Conservation (phyloP, 441 rosid genomes). For the Pelargonium fulgidum region DNA sequence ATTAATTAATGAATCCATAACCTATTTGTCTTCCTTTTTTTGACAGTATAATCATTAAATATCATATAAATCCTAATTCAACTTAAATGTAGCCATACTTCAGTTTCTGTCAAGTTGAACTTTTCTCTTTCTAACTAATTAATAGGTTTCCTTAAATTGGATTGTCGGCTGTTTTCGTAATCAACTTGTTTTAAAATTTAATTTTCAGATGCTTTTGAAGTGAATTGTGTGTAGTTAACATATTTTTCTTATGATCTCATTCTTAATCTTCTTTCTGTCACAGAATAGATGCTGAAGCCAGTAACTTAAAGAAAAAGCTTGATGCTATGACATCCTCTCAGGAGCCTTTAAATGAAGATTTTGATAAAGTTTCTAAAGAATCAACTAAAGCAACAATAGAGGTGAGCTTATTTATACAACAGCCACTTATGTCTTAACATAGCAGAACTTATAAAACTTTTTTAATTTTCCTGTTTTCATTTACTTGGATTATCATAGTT, state of each 20-base stretch:
- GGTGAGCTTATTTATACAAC: constrained; percentile 34
- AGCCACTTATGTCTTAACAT: neutral
- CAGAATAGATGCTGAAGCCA: constrained; percentile 89
- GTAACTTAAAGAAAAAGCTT: constrained; percentile 57
- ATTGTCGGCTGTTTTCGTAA: neutral
- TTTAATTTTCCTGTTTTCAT: neutral
- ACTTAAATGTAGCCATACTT: neutral
- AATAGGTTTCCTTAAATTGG: neutral
- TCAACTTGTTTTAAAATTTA: neutral
- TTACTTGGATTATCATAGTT: neutral
- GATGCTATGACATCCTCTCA: constrained; percentile 36
- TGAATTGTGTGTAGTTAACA: too few species aligned
- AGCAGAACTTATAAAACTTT: too few species aligned
- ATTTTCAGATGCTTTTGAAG: neutral
- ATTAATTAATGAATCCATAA: too few species aligned
- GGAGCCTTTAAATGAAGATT: constrained; percentile 37
- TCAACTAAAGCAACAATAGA: constrained; percentile 48
- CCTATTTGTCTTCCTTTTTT: too few species aligned
- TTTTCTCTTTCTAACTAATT: neutral
- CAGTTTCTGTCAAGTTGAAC: neutral
- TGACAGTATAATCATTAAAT: too few species aligned
- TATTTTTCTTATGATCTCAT: neutral
- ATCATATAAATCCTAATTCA: too few species aligned
- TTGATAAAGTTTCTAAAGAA: constrained; percentile 38
- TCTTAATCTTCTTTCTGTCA: constrained; percentile 25